Evolutionary conservation across 1,284 basidiomycete species (phyloP), one percentile per base, ranked within the genome.

Genomic region (Fomitopsis betulina): DNA sequence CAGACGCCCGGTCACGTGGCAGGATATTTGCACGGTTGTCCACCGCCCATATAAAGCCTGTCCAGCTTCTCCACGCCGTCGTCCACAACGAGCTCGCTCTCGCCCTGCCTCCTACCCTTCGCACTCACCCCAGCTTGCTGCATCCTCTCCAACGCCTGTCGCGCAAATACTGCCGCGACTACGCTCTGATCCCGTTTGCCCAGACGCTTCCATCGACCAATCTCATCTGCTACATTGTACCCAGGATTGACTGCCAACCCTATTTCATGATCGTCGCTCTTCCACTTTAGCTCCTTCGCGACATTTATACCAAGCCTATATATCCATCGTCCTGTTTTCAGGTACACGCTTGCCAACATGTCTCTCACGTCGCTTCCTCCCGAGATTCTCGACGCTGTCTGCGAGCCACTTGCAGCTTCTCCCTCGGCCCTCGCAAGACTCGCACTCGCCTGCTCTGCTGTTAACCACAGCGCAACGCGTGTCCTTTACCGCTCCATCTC

Each of bases 401-500:
- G 67, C 58, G 65, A 68, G 33, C 67, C 67, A 7, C 67, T 72
- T 40, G 64, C 72, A 55, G 64, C 67, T 60, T 58, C 57, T 45
- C 53, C 55, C 27, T 10, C 62, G 33, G 56, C 69, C 43, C 70
- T 72, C 60, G 63, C 65, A 58, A 59, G 63, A 47, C 62, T 87
- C 61, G 76, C 86, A 3, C 72, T 66, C 23, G 75, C 80, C n/a
- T 74, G 63, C 62, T 67, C 76, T 7, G 60, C 67, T 37, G 65
- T 86, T 64, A 72, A 73, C 62, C 72, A 72, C 54, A 69, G 81
- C 63, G 84, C 84, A 1, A 82, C 81, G 58, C 81, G 82, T 58
- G 68, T 77, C 47, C 83, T 91, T 68, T 91, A 87, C 71, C 78
- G 83, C 56, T 70, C 81, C 64, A 63, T 90, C 63, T 67, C 73